Conservation (phyloP, 176 grass and related monocot genomes). For the Carex myosuroides region DNA sequence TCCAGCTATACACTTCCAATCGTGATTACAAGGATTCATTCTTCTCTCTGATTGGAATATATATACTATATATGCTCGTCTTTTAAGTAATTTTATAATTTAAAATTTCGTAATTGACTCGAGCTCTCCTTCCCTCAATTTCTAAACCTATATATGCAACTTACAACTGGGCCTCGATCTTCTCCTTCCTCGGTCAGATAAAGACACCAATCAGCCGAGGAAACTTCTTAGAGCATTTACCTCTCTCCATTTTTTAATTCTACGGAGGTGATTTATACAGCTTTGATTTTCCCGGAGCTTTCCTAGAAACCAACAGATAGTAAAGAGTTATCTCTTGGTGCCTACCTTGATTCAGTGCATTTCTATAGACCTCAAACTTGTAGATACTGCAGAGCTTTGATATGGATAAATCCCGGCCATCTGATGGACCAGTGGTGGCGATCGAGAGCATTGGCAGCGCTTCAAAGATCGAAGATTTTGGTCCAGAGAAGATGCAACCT, state of each 20-base stretch:
- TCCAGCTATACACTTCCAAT: neutral
- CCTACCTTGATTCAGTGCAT: neutral
- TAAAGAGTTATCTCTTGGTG: neutral
- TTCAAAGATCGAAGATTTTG: constrained; percentile 35
- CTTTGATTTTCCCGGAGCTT: no score
- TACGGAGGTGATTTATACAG: neutral
- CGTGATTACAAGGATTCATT: neutral
- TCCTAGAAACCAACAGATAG: neutral
- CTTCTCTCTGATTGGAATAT: neutral
- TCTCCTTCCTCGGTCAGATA: neutral
- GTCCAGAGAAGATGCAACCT: constrained; percentile 28
- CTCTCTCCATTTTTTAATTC: neutral
- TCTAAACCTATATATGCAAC: neutral
- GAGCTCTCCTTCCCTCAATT: neutral
- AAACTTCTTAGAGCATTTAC: neutral
- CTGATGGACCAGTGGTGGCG: constrained; percentile 31
- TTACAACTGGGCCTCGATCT: neutral
- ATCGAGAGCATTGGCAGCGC: constrained; percentile 35
- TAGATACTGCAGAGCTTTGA: neutral
- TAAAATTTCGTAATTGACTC: neutral
- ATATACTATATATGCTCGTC: neutral
- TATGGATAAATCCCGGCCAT: constrained; percentile 20
- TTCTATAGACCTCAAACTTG: neutral
- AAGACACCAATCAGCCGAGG: constrained; percentile 14
- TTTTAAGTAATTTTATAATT: neutral